These are phyloP conservation scores for Parathielavia hyrcaniae DNA, from an alignment of 495 filamentous ascomycete species.

Conservation along the genomic window DNA sequence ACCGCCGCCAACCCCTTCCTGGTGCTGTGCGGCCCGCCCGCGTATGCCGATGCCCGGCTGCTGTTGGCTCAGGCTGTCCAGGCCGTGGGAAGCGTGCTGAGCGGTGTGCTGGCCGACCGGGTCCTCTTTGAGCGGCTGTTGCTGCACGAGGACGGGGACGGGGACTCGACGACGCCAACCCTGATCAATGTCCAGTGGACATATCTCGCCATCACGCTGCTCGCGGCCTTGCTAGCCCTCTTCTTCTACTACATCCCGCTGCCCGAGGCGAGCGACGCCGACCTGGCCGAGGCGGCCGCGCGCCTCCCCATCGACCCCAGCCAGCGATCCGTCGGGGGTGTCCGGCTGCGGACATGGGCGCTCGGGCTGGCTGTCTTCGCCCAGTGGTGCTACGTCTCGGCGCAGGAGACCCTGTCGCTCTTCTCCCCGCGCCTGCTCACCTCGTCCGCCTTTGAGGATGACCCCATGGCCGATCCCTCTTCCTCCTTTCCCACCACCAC, in stretches of 20 bases:
- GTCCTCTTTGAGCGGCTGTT: slow-evolving; percentile 47
- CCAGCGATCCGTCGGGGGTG: slow-evolving; percentile 32
- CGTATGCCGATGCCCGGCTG: slow-evolving; percentile 52
- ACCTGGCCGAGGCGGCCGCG: slow-evolving; percentile 42
- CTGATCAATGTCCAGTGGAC: slow-evolving; percentile 70
- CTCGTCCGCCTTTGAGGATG: slow-evolving; percentile 20
- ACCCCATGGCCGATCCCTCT: slow-evolving; percentile 4
- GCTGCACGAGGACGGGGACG: not conserved
- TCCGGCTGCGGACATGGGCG: slow-evolving; percentile 37
- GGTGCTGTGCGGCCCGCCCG: slow-evolving; percentile 50
- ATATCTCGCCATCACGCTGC: slow-evolving; percentile 65
- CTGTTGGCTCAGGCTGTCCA: slow-evolving; percentile 65
- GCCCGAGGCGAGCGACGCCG: slow-evolving; percentile 47
- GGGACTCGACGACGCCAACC: slow-evolving; percentile 18
- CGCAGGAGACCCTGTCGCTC: slow-evolving; percentile 63
- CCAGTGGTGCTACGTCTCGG: slow-evolving; percentile 69
- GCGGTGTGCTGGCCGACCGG: slow-evolving; percentile 59
- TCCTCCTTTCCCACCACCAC: slow-evolving; percentile 25
- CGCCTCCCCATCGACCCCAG: slow-evolving; percentile 38
- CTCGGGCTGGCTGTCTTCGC: slow-evolving; percentile 59
- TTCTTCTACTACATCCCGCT: slow-evolving; percentile 55
- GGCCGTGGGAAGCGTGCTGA: slow-evolving; percentile 59
- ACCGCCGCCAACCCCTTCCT: slow-evolving; percentile 58
- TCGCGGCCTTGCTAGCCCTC: slow-evolving; percentile 58
- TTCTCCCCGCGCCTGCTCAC: slow-evolving; percentile 52